A percentile compares a stretch with the other conserved stretches of the same genome.
phyloP scores from a whole-genome alignment of 2,329 filamentous ascomycete genomes.

The Parascedosporium putredinis region DNA sequence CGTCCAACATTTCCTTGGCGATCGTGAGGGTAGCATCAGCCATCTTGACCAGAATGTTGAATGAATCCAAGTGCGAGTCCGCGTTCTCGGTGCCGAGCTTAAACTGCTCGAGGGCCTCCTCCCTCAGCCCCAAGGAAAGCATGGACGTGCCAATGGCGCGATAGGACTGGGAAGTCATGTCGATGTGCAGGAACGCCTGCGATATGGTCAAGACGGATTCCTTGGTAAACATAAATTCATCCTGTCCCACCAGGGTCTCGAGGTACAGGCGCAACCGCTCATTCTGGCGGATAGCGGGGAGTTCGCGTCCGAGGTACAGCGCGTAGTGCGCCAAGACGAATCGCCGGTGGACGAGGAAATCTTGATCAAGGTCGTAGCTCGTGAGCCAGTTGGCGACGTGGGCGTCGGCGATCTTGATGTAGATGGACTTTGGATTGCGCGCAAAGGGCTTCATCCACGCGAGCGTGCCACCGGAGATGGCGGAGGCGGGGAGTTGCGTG shows the following conservation, averaged over 20 bases:
- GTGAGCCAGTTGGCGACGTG: constrained; percentile 6
- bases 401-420: constrained; percentile 3
- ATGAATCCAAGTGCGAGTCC: background rate
- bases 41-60: background rate
- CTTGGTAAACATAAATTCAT: background rate
- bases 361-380: background rate
- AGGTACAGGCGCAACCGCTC: background rate
- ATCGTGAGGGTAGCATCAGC: background rate
- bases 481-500: background rate
- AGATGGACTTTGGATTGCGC: background rate
- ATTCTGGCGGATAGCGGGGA: constrained; percentile 3
- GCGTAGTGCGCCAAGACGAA: background rate
- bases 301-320: constrained; percentile 3
- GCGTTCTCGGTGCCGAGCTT: background rate
- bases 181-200: constrained; percentile 5
- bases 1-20: background rate
- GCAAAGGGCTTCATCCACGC: constrained; percentile 1
- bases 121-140: background rate
- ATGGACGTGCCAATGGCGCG: background rate
- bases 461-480: background rate
- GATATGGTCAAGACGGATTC: constrained; percentile 1
- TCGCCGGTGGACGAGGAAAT: background rate
- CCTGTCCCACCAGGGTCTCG: background rate
- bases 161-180: constrained; percentile 5
- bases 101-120: background rate